A percentile compares a stretch with the other conserved stretches of the same genome.
Conservation (phyloP, 78 protist species). For the Dictyostelium discoideum region DNA sequence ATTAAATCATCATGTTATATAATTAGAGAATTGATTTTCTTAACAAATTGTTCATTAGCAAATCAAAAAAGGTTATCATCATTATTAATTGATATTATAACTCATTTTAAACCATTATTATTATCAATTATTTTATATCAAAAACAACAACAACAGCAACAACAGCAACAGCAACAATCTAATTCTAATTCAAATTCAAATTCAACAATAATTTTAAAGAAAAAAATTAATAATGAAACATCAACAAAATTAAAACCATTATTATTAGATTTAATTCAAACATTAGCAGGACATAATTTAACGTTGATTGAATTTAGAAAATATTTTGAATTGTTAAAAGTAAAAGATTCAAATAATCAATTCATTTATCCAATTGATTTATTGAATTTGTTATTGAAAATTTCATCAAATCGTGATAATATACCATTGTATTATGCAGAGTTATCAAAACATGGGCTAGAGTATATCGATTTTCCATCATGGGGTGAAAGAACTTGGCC, state of each 20-base stretch:
- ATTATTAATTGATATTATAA: slow-evolving; percentile 35
- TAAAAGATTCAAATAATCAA: slow-evolving; percentile 5
- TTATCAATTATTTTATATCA: background rate
- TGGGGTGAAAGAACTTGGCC: slow-evolving; percentile 78
- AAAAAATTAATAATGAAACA: background rate
- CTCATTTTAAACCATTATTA: slow-evolving; percentile 56
- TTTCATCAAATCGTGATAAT: slow-evolving; percentile 22
- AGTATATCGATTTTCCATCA: slow-evolving; percentile 66
- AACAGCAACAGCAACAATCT: background rate
- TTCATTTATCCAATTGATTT: slow-evolving; percentile 60
- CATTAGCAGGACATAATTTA: slow-evolving; percentile 44
- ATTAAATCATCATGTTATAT: slow-evolving; percentile 67
- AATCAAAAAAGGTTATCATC: slow-evolving; percentile 46
- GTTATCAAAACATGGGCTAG: slow-evolving; percentile 57
- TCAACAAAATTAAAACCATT: slow-evolving; percentile 31
- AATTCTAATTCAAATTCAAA: background rate
- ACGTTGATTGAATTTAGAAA: slow-evolving; percentile 57
- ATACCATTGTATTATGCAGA: slow-evolving; percentile 76
- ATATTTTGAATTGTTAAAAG: slow-evolving; percentile 54
- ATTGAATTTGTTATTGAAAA: slow-evolving; percentile 29
- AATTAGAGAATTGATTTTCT: slow-evolving; percentile 47
- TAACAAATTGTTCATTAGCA: slow-evolving; percentile 24
- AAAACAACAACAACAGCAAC: background rate
- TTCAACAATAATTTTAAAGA: background rate
- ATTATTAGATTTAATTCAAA: slow-evolving; percentile 49